Conservation (phyloP, 164 flowering plant genomes). For the Vitis riparia region DNA sequence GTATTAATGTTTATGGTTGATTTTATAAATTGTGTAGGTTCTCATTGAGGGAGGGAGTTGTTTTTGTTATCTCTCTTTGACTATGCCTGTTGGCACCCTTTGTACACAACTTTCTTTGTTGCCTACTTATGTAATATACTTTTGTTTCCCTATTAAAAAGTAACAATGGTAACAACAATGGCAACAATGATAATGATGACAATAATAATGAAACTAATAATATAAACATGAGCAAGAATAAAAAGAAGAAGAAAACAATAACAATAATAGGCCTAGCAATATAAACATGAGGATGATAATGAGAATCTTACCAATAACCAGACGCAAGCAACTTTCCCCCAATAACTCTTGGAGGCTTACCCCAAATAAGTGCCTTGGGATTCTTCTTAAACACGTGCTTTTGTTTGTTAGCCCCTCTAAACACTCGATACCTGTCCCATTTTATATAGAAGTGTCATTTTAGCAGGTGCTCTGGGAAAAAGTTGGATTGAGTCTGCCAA, state of each 20-base stretch:
- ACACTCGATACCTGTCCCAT: slow-evolving; percentile 67
- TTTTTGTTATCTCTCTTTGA: too few relatives aligned
- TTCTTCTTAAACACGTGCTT: slow-evolving; percentile 88
- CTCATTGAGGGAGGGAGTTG: too few relatives aligned
- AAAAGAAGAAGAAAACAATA: neutral
- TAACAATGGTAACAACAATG: too few relatives aligned
- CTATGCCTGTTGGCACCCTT: too few relatives aligned
- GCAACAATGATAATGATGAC: too few relatives aligned
- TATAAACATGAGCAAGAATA: too few relatives aligned
- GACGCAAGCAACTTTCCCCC: slow-evolving; percentile 98
- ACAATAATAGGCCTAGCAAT: neutral
- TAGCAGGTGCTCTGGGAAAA: neutral
- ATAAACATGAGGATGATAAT: neutral
- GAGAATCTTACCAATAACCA: slow-evolving; percentile 80
- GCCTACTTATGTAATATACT: too few relatives aligned
- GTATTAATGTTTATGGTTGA: too few relatives aligned
- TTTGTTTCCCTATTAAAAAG: too few relatives aligned
- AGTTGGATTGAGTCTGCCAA: neutral
- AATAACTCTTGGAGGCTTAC: slow-evolving; percentile 77
- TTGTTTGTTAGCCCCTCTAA: slow-evolving; percentile 95
- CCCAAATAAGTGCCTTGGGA: slow-evolving; percentile 87
- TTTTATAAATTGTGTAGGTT: too few relatives aligned
- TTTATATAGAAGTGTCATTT: neutral
- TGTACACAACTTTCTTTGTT: too few relatives aligned
- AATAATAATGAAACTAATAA: too few relatives aligned